Evolutionary conservation across 306 rosid genomes (phyloP).

Genomic region (Leucaena leucocephala): DNA sequence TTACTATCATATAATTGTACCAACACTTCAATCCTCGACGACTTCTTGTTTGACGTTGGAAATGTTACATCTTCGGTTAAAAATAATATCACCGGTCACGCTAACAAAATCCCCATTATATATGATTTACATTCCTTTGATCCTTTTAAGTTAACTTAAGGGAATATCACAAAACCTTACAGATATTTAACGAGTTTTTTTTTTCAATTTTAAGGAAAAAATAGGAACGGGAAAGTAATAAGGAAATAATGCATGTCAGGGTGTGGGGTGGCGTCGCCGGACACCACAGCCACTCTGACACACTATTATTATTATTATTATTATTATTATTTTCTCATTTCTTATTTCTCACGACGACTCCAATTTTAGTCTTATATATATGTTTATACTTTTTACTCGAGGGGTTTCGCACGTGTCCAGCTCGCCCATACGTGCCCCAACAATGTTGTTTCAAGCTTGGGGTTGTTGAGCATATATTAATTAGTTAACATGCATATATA

Average conservation of each 20-base stretch:
- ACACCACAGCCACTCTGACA: slow-evolving; percentile 51
- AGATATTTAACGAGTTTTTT: neutral
- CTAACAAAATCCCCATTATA: too few relatives aligned
- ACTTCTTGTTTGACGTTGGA: slow-evolving; percentile 38
- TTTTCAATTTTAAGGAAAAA: neutral
- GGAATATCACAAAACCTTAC: neutral
- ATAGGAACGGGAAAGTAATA: neutral
- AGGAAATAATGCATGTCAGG: slow-evolving; percentile 42
- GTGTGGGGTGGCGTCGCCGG: slow-evolving; percentile 52
- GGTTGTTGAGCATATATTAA: too few relatives aligned
- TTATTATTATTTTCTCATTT: neutral
- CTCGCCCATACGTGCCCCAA: slow-evolving; percentile 41
- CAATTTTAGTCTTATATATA: slow-evolving; percentile 2
- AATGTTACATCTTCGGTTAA: neutral
- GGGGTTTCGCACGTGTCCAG: slow-evolving; percentile 66
- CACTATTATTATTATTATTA: slow-evolving; percentile 17
- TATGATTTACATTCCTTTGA: neutral
- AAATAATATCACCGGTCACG: too few relatives aligned
- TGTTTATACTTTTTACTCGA: neutral
- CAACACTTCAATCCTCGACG: neutral
- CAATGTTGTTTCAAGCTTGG: too few relatives aligned
- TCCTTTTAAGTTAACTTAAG: neutral
- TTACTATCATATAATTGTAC: neutral
- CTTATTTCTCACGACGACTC: slow-evolving; percentile 40
- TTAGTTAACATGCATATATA: neutral